phyloP scores from a whole-genome alignment of 805 yeast species.

The Yarrowia osloensis region DNA sequence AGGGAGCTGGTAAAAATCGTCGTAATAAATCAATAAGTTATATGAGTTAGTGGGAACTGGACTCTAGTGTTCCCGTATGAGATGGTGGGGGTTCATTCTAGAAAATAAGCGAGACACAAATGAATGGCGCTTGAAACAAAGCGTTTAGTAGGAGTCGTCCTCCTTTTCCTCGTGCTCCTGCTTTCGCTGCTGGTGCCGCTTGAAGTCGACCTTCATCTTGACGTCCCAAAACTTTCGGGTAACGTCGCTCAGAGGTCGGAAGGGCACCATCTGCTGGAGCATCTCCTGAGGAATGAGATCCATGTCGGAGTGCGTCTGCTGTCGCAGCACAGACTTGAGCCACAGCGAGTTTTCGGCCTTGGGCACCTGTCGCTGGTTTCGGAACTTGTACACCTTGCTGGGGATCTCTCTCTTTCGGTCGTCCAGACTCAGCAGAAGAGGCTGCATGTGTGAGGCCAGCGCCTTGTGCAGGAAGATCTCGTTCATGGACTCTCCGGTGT shows the following conservation, averaged over 20 bases:
- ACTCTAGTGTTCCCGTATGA: constrained; percentile 17
- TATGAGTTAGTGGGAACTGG: constrained; percentile 29
- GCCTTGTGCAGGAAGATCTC: constrained; percentile 29
- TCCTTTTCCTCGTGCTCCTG: neutral
- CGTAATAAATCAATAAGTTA: constrained; percentile 30
- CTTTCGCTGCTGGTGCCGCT: constrained; percentile 2
- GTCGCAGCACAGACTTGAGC: constrained; percentile 26
- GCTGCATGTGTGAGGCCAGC: constrained; percentile 18
- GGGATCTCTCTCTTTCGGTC: constrained; percentile 23
- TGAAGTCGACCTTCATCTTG: constrained; percentile 28
- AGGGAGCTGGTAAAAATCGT: neutral
- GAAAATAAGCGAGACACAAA: neutral
- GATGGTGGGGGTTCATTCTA: neutral
- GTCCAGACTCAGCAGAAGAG: constrained; percentile 16
- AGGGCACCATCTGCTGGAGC: constrained; percentile 30
- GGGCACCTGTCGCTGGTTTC: constrained; percentile 14
- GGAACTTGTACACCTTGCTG: constrained; percentile 25
- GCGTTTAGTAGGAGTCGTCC: neutral
- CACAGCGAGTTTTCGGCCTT: constrained; percentile 13
- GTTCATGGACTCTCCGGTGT: constrained; percentile 24
- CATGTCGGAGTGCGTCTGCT: constrained; percentile 9
- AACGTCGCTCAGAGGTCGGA: constrained; percentile 17
- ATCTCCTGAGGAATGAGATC: constrained; percentile 20
- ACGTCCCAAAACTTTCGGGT: constrained; percentile 26
- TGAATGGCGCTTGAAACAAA: neutral